Percentiles rank a stretch among this genome's conserved stretches.
Conservation (phyloP, 257 asterid species). For the Solanum habrochaites region DNA sequence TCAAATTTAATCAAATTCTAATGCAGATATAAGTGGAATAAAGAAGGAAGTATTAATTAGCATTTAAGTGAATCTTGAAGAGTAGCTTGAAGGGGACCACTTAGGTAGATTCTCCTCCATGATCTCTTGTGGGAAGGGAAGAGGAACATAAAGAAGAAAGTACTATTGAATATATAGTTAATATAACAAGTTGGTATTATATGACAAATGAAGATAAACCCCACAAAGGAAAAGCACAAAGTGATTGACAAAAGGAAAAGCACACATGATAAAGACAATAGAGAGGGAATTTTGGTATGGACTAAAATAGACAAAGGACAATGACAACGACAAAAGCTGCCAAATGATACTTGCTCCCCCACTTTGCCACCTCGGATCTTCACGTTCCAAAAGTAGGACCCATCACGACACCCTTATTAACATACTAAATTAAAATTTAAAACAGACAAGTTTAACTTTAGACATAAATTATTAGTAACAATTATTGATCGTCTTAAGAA, state of each 20-base stretch:
- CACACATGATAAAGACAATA: neutral
- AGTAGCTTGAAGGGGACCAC: neutral
- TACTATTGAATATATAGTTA: neutral
- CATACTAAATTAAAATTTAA: neutral
- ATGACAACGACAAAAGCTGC: slow-evolving; percentile 15
- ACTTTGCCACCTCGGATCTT: slow-evolving; percentile 9
- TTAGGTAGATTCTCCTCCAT: neutral
- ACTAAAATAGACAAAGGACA: slow-evolving; percentile 1
- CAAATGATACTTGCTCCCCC: slow-evolving; percentile 28
- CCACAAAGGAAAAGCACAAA: slow-evolving; percentile 59
- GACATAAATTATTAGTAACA: too few species aligned
- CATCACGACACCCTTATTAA: neutral
- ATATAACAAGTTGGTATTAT: neutral
- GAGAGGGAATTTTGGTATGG: neutral
- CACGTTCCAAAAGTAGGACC: slow-evolving; percentile 30
- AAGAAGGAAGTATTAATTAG: neutral
- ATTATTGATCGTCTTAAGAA: too few species aligned
- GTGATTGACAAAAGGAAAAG: slow-evolving; percentile 67
- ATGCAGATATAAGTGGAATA: too few species aligned
- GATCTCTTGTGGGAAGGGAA: neutral
- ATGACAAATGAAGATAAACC: slow-evolving; percentile 19
- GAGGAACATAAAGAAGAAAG: neutral
- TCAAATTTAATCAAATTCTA: too few species aligned
- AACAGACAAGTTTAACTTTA: neutral
- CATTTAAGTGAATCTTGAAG: neutral